phyloP scores from a whole-genome alignment of 768 basidiomycete genomes.

The Russula ochroleuca region DNA sequence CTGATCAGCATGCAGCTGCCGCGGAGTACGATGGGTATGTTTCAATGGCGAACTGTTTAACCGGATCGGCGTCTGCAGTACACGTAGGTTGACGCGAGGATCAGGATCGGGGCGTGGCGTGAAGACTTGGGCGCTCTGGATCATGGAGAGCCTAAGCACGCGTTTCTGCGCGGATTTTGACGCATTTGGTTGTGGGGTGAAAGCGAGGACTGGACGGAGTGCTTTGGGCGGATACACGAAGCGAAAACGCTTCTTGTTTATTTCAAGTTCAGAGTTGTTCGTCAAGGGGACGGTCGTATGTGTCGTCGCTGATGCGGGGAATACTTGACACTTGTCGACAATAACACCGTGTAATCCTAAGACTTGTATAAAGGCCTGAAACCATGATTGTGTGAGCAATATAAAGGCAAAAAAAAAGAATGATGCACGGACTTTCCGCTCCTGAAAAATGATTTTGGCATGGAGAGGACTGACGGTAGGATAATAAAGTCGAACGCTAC shows the following conservation, averaged over 20 bases:
- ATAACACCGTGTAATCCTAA: conserved; percentile 53
- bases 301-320: conserved; percentile 39
- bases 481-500: conserved; percentile 69
- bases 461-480: conserved; percentile 57
- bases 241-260: conserved; percentile 64
- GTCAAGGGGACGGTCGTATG: conserved; percentile 55
- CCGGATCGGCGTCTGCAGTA: conserved; percentile 54
- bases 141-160: conserved; percentile 68
- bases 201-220: conserved; percentile 49
- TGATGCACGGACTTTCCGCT: conserved; percentile 49
- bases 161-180: conserved; percentile 35
- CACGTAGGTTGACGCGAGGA: conserved; percentile 57
- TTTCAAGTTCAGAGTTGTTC: conserved; percentile 63
- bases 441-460: conserved; percentile 62
- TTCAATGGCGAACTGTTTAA: conserved; percentile 29
- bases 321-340: conserved; percentile 61
- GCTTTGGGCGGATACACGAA: conserved; percentile 76
- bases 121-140: conserved; percentile 69
- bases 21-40: conserved; percentile 11
- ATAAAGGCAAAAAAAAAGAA: neutral
- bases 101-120: conserved; percentile 57
- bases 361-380: conserved; percentile 64
- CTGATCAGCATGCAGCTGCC: conserved; percentile 33
- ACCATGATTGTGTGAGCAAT: neutral
- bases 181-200: conserved; percentile 28